A percentile compares a stretch with the other conserved stretches of the same genome.
phyloP scores from a whole-genome alignment of 768 basidiomycete species.

The Mycena vulgaris region DNA sequence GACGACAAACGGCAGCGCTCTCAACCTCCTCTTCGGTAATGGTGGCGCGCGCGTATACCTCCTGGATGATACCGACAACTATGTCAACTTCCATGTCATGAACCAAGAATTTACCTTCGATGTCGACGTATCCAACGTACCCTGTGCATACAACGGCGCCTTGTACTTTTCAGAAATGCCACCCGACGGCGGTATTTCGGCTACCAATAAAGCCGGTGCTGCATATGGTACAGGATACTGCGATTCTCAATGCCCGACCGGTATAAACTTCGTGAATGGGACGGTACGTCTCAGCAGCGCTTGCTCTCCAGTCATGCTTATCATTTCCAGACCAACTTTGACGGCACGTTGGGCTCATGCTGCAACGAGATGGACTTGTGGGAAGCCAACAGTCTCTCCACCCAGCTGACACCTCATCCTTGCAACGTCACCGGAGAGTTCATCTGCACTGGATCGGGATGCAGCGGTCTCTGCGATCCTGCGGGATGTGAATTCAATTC shows the following conservation, averaged over 20 bases:
- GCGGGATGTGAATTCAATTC: conserved; percentile 62
- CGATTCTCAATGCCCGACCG: conserved; percentile 62
- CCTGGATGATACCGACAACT: conserved; percentile 47
- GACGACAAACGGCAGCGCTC: conserved; percentile 50
- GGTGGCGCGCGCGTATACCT: conserved; percentile 55
- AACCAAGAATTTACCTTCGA: conserved; percentile 64
- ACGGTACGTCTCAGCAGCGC: conserved; percentile 47
- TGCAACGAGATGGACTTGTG: conserved; percentile 60
- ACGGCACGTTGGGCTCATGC: conserved; percentile 54
- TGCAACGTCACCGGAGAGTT: conserved; percentile 51
- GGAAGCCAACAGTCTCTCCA: conserved; percentile 56
- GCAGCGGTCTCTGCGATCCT: conserved; percentile 51
- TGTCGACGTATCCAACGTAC: conserved; percentile 60
- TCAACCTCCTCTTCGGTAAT: conserved; percentile 54
- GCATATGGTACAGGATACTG: conserved; percentile 64
- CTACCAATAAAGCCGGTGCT: conserved; percentile 59
- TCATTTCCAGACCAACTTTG: conserved; percentile 48
- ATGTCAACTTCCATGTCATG: conserved; percentile 45
- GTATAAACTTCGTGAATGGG: conserved; percentile 63
- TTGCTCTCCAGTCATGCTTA: conserved; percentile 44
- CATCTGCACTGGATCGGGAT: conserved; percentile 49
- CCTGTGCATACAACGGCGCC: conserved; percentile 63
- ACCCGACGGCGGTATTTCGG: conserved; percentile 56
- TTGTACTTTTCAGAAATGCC: conserved; percentile 63
- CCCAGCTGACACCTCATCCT: conserved; percentile 56